These are phyloP conservation scores for Collybia sp. DNA, from an alignment of 768 basidiomycete genomes.

Conservation along the genomic window DNA sequence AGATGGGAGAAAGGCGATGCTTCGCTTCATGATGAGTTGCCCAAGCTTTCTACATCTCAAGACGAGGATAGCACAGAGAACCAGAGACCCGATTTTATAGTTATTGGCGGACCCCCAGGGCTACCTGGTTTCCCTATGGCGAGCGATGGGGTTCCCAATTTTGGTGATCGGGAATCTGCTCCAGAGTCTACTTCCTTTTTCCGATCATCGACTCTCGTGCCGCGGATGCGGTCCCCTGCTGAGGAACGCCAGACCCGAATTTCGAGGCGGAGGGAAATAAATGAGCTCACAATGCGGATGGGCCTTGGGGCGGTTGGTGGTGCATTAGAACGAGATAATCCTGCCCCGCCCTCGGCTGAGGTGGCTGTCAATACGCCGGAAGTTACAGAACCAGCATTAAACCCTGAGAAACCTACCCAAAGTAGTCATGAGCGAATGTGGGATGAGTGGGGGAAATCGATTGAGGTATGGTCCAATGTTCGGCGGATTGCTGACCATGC, in stretches of 20 bases:
- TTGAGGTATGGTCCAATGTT: constrained; percentile 69
- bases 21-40: constrained; percentile 58
- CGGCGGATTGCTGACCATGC: constrained; percentile 74
- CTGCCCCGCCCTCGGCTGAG: constrained; percentile 13
- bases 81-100: constrained; percentile 39
- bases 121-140: constrained; percentile 31
- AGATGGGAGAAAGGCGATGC: constrained; percentile 70
- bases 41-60: constrained; percentile 38
- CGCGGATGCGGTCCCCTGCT: constrained; percentile 45
- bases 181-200: constrained; percentile 41
- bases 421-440: constrained; percentile 30
- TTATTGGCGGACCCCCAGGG: constrained; percentile 39
- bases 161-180: constrained; percentile 16
- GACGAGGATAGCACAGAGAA: constrained; percentile 30
- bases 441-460: constrained; percentile 64
- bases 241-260: constrained; percentile 57
- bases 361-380: background rate
- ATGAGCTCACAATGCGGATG: constrained; percentile 82
- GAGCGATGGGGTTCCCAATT: constrained; percentile 10
- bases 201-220: constrained; percentile 68
- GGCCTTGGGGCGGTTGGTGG: constrained; percentile 76
- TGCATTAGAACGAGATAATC: constrained; percentile 38
- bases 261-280: constrained; percentile 65
- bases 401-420: background rate
- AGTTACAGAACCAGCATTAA: background rate